Conservation (phyloP, 1,139 yeast species). For the Wickerhamomyces sp. region DNA sequence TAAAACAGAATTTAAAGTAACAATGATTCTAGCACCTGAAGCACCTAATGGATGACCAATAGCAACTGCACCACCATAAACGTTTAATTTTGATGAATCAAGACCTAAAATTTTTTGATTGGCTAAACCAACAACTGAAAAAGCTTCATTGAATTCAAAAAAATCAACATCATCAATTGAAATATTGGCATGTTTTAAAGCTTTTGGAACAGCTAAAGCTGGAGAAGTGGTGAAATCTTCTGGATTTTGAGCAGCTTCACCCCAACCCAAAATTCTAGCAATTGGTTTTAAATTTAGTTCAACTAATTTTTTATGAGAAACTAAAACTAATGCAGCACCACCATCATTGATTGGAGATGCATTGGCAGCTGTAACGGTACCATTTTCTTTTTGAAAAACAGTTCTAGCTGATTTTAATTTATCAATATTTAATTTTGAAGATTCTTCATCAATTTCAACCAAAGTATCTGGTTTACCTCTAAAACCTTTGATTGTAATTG, state of each 20-base stretch:
- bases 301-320: conserved; percentile 73
- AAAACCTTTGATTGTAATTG: conserved; percentile 80
- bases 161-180: conserved; percentile 44
- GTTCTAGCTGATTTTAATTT: conserved; percentile 81
- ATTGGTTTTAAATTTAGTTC: conserved; percentile 84
- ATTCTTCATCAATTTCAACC: conserved; percentile 67
- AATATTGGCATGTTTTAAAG: conserved; percentile 80
- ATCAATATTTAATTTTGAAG: conserved; percentile 65
- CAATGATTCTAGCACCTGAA: conserved; percentile 93
- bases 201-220: conserved; percentile 89
- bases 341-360: conserved; percentile 96
- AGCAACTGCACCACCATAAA: conserved; percentile 98
- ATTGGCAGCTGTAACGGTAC: conserved; percentile 95
- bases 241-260: conserved; percentile 95
- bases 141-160: conserved; percentile 95
- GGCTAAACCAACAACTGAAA: conserved; percentile 92
- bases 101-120: conserved; percentile 71
- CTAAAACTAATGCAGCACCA: conserved; percentile 89
- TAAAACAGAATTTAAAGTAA: conserved; percentile 74
- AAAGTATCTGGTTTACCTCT: conserved; percentile 89
- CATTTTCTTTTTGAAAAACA: conserved; percentile 85
- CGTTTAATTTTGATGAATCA: conserved; percentile 70
- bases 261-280: conserved; percentile 90
- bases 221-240: conserved; percentile 95
- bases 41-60: conserved; percentile 97